Evolutionary conservation across 768 basidiomycete genomes (phyloP), one percentile per base, ranked within the genome.

Genomic region (Baorangia bicolor): DNA sequence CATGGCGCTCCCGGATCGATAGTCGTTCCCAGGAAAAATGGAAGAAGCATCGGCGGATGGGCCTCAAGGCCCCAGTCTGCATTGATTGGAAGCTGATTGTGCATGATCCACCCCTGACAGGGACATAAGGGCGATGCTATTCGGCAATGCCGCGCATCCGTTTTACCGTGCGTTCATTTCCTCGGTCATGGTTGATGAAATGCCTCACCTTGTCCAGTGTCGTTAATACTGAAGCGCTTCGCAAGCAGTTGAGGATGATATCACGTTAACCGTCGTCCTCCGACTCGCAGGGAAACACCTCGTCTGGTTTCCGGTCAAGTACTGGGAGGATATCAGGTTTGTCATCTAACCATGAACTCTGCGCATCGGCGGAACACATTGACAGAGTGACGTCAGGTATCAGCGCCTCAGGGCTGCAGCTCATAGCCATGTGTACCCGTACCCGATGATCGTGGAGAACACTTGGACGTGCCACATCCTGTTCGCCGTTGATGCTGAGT

Each of bases 391-490:
- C 23, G 49, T n/a, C 50, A 21, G 11, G 28, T 11, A 23, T n/a
- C 6, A 13, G 27, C 8, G 48, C 18, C 25, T n/a, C 30, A 30
- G 43, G 20, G 12, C 18, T 8, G 48, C 12, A 41, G 18, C 2
- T 9, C 27, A 28, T 13, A 14, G 31, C 16, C 5, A 4, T 16
- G 9, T 31, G 13, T 8, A 21, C 4, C 20, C 27, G 8, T 33
- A 50, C 43, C 53, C 21, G 63, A 57, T 33, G 63, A 57, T 31
- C 42, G 55, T 11, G 60, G 56, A 7, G 45, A 55, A 23, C 44
- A 49, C 28, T 54, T 65, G 21, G 55, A 56, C 31, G 43, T 65
- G 28, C 59, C 65, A 30, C 38, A 53, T 20, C 62, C 64, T 13
- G 39, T 49, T 64, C 38, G 55, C 53, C 12, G 56, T 56, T 33